Evolutionary conservation across 164 flowering plant species (phyloP), one percentile per base, ranked within the genome.

Genomic region (Magnolia changhungtana): DNA sequence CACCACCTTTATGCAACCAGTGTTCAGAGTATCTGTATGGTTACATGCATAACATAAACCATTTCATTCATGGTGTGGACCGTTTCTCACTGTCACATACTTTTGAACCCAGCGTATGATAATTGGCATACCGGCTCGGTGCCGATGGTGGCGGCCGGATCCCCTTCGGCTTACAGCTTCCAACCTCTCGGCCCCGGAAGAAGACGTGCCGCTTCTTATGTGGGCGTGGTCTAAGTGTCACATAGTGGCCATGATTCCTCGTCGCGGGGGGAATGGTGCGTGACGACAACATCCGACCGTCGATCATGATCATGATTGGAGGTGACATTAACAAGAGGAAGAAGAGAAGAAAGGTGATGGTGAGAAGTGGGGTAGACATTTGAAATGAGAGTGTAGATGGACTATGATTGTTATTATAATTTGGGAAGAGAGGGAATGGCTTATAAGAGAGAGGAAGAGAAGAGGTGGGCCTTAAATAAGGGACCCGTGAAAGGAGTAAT

Each of bases 121-220:
- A 83, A 74, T 94, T 92, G 2, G 81, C 89, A 63, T 72, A 90
- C 37, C 93, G 89, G 73, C 98, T 92, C 0, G 98, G 96, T 13
- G 95, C 92, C 0, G 96, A 94, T 3, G 94, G 81, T 7, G 63
- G 80, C n/a, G 76, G 90, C 61, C 86, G 80, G 63, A 74, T 77
- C 20, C 95, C 95, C 78, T 90, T 94, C 0, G 98, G 98, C 85
- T 85, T 16, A 85, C 95, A 93, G 59, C 72, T 77, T 63, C 80
- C 80, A 24, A 89, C 73, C 72, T 80, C 86, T 19, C 68, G 83
- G 21, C 63, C 85, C 4, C 74, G 75, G 23, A 85, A 86, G 20
- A 84, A 86, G 45, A 74, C 78, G 21, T 63, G 79, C 1, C 63
- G 65, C 72, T 77, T 80, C 67, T 75, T 77, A n/a, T 6, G 14